Base-by-base conservation (phyloP, 345 rosid species). In the Lepidium aucheri region DNA sequence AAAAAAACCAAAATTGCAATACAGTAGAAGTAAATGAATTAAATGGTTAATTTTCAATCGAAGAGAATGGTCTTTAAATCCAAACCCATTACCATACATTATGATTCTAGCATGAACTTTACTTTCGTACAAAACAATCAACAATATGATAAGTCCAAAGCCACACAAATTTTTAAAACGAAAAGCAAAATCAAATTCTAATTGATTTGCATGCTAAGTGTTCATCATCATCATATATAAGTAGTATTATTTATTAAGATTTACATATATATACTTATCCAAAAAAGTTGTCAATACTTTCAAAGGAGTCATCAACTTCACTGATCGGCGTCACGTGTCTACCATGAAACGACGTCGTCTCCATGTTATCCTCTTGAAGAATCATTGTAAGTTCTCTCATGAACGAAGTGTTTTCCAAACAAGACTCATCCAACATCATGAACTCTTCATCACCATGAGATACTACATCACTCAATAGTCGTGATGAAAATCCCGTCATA, bases 381-480 rank as follows among this genome's bases (percentile, higher is more conserved):
- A 65, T 72, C 61, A 42, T 50, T 33, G 67, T 20, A 57, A 65
- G 41, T 50, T 72, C 66, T 41, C 47, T 65, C 76, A 72, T 65
- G 54, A 72, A 65, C 34, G 32, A 56, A 10, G 70, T 56, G 41
- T 32, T 47, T 52, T 64, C 76, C 43, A 20, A 20, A 20, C 22
- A 20, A 20, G 22, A 20, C 22, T 20, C 22, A 20, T 2, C 22
- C 22, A 63, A 45, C 69, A 54, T 70, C 63, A 54, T 44, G 18
- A 70, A 63, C 24, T 70, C 69, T 46, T 63, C 69, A 39, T 57
- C 53, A 56, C 34, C 45, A 30, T 55, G 50, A 44, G 63, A 38
- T 28, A 4, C 52, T 14, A 40, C 53, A 72, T 65, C 40, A 65
- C 34, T 59, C 9, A 44, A 18, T 52, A 42, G 60, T 15, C 44